Evolutionary conservation across 768 basidiomycete genomes (phyloP).

Genomic region (Clitopilus hobsonii): DNA sequence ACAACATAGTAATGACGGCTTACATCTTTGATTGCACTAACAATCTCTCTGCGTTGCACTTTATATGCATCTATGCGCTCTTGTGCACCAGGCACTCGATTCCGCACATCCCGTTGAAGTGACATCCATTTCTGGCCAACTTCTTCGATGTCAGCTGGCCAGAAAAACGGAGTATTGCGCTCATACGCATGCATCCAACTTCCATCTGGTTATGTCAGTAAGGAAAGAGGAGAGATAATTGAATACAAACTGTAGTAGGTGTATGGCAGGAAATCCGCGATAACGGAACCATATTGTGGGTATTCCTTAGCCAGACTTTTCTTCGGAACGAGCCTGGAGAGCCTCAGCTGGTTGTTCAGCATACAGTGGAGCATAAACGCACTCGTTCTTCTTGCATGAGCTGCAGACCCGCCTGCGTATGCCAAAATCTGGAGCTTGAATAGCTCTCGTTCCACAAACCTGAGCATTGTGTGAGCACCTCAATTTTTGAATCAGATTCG

Average conservation of each 20-base stretch:
- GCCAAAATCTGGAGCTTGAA: not conserved
- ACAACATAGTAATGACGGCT: not conserved
- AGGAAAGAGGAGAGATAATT: not conserved
- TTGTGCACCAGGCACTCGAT: not conserved
- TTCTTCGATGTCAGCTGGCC: not conserved
- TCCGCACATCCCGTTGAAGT: not conserved
- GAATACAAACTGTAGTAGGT: not conserved
- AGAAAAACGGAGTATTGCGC: not conserved
- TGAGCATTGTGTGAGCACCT: not conserved
- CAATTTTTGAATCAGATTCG: not conserved
- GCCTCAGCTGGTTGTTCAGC: not conserved
- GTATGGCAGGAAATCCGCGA: not conserved
- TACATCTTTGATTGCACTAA: not conserved
- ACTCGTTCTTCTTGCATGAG: not conserved
- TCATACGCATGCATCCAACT: not conserved
- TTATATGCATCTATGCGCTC: not conserved
- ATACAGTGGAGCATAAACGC: not conserved
- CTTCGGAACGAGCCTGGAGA: not conserved
- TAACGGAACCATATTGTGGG: not conserved
- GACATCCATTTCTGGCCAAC: not conserved
- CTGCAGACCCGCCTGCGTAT: not conserved
- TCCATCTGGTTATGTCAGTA: not conserved
- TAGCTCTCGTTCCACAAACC: not conserved
- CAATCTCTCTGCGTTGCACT: not conserved
- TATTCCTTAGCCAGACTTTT: not conserved